phyloP scores from a whole-genome alignment of 768 basidiomycete species.

The Boletus vermiculosoides region DNA sequence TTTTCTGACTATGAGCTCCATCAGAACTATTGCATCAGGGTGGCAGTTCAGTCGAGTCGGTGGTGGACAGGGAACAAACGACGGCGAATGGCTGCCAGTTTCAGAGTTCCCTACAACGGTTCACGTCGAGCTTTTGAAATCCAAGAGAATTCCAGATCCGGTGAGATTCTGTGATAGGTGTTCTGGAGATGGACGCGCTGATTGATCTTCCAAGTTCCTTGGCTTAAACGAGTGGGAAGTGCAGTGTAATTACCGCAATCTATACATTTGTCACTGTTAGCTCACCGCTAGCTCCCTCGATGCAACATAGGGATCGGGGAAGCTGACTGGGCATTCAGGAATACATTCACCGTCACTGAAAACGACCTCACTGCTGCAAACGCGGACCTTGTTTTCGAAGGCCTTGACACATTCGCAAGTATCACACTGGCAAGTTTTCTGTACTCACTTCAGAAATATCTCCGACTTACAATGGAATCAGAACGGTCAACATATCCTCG shows the following conservation, averaged over 20 bases:
- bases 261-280: background rate
- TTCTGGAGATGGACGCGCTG: conserved; percentile 3
- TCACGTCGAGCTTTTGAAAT: conserved; percentile 79
- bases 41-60: conserved; percentile 73
- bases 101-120: conserved; percentile 79
- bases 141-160: conserved; percentile 78
- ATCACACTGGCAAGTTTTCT: conserved; percentile 53
- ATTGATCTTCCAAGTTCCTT: conserved; percentile 49
- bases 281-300: background rate
- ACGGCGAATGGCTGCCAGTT: conserved; percentile 65
- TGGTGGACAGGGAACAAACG: conserved; percentile 55
- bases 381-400: conserved; percentile 83
- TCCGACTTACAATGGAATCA: conserved; percentile 29
- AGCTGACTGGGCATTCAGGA: conserved; percentile 80
- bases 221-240: conserved; percentile 87
- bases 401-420: conserved; percentile 86
- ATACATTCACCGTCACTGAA: conserved; percentile 52
- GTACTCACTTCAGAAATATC: background rate
- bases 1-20: conserved; percentile 17
- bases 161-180: conserved; percentile 42
- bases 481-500: conserved; percentile 72
- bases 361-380: conserved; percentile 46
- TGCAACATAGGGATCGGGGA: conserved; percentile 77
- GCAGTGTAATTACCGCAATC: conserved; percentile 59
- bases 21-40: conserved; percentile 36